Base-by-base conservation (phyloP, 345 rosid genomes). In the Acer campestre region DNA sequence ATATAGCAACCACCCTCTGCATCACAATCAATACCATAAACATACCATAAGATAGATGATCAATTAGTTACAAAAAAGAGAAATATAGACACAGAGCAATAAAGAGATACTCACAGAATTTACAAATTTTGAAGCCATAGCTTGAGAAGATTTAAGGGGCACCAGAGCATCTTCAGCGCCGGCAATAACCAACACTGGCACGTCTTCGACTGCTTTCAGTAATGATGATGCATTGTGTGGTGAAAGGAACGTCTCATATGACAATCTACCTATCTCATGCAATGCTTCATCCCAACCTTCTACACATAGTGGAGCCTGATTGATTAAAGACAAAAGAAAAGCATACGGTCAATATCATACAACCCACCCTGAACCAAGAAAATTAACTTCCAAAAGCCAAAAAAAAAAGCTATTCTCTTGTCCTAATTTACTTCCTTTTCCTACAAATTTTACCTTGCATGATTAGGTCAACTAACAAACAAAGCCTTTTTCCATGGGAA, bases 231-330 rank as follows among this genome's bases (percentile, higher is more conserved):
- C 90, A n/a, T 58, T 75, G 74, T 91, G 92, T 29, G 90, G 86
- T 44, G 92, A 79, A 76, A 95, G 92, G 75, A 93, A 87, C 10
- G 91, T 90, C 86, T 95, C 98, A 17, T 88, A 78, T 16, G 99
- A 95, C 78, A 93, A 87, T 86, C 89, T 89, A 48, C 99, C 93
- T 44, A 95, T 89, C 86, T 95, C 99, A 67, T 92, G 96, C 68
- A 95, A 91, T 56, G 98, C 98, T 84, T 95, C 97, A 67, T 95
- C 98, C 99, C 99, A 95, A 75, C 99, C 97, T 85, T 92, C 96
- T 17, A 90, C 86, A 61, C 88, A 89, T 46, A 95, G 83, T 2
- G 98, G 99, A 7, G 93, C 94, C 98, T 95, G 82, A 72, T 76
- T 79, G 58, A 64, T 66, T 53, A 22, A 10, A 18, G 44, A 67